Percentiles rank a stretch among this genome's conserved stretches.
These are phyloP conservation scores for Phytophthora pini DNA, from an alignment of 352 stramenopile genomes.

Conservation along the genomic window DNA sequence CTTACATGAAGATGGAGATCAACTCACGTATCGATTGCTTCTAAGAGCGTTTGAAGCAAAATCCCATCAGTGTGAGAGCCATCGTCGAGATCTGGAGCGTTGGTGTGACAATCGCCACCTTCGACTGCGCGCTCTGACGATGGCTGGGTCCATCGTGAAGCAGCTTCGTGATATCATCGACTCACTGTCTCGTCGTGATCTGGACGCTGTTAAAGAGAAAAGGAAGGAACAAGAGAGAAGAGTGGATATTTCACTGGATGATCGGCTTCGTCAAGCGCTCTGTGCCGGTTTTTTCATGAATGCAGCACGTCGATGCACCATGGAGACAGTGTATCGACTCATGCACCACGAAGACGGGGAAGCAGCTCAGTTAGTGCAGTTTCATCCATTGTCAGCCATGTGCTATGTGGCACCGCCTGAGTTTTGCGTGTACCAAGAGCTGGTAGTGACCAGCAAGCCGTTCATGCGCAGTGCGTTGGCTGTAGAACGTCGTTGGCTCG, in stretches of 20 bases:
- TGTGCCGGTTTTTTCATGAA: slow-evolving; percentile 80
- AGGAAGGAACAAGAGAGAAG: neutral
- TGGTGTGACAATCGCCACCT: slow-evolving; percentile 69
- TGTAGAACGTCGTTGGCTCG: slow-evolving; percentile 63
- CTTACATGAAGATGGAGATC: slow-evolving; percentile 62
- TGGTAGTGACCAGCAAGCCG: slow-evolving; percentile 73
- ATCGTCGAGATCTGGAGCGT: slow-evolving; percentile 32
- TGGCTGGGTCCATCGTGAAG: slow-evolving; percentile 53
- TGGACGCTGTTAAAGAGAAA: slow-evolving; percentile 30
- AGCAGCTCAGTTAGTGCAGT: slow-evolving; percentile 58
- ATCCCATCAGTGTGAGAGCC: slow-evolving; percentile 15
- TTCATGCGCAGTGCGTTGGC: slow-evolving; percentile 70
- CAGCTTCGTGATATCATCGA: slow-evolving; percentile 71
- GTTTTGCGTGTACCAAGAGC: slow-evolving; percentile 75
- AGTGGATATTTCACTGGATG: slow-evolving; percentile 23
- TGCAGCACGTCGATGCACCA: slow-evolving; percentile 60
- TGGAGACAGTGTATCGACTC: slow-evolving; percentile 67
- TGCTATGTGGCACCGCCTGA: slow-evolving; percentile 51
- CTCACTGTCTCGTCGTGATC: slow-evolving; percentile 36
- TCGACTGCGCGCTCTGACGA: slow-evolving; percentile 59
- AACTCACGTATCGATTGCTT: slow-evolving; percentile 58
- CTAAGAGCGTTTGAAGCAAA: slow-evolving; percentile 49
- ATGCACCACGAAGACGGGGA: slow-evolving; percentile 25
- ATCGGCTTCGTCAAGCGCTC: slow-evolving; percentile 50
- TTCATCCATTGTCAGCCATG: slow-evolving; percentile 72